Evolutionary conservation across 2,329 filamentous ascomycete genomes (phyloP).

Genomic region (Fusarium nisikadoi): DNA sequence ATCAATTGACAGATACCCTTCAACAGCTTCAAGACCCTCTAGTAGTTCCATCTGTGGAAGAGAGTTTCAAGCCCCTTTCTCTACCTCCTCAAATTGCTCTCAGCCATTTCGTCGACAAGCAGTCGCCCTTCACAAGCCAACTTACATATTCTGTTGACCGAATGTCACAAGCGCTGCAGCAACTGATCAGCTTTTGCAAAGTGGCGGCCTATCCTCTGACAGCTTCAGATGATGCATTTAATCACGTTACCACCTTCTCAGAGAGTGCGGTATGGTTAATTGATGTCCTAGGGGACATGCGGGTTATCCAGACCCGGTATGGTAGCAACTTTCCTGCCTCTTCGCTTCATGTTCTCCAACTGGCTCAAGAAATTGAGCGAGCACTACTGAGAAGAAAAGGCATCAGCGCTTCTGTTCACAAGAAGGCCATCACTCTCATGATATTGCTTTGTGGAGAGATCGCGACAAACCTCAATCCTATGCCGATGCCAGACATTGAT

Average conservation of each 20-base stretch:
- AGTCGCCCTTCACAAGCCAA: slow-evolving; percentile 36
- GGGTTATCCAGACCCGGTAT: slow-evolving; percentile 54
- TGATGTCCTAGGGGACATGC: slow-evolving; percentile 59
- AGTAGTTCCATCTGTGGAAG: slow-evolving; percentile 41
- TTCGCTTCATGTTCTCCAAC: slow-evolving; percentile 52
- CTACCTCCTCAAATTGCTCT: slow-evolving; percentile 56
- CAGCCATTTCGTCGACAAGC: slow-evolving; percentile 48
- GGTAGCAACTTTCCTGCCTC: slow-evolving; percentile 45
- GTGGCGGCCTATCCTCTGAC: slow-evolving; percentile 56
- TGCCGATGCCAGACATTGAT: slow-evolving; percentile 45
- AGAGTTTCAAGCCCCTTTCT: slow-evolving; percentile 42
- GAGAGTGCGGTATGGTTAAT: slow-evolving; percentile 61
- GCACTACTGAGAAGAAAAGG: slow-evolving; percentile 30
- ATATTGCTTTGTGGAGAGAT: slow-evolving; percentile 57
- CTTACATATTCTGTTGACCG: slow-evolving; percentile 54
- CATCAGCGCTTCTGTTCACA: slow-evolving; percentile 37
- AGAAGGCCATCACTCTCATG: slow-evolving; percentile 54
- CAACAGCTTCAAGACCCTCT: slow-evolving; percentile 50
- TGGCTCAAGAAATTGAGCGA: slow-evolving; percentile 50
- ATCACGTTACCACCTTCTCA: slow-evolving; percentile 49
- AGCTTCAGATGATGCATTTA: slow-evolving; percentile 48
- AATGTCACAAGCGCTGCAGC: slow-evolving; percentile 58
- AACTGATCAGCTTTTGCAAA: slow-evolving; percentile 57
- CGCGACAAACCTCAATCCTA: slow-evolving; percentile 47
- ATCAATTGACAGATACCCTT: slow-evolving; percentile 45